Conservation (phyloP, 257 asterid species). For the Plantago major region DNA sequence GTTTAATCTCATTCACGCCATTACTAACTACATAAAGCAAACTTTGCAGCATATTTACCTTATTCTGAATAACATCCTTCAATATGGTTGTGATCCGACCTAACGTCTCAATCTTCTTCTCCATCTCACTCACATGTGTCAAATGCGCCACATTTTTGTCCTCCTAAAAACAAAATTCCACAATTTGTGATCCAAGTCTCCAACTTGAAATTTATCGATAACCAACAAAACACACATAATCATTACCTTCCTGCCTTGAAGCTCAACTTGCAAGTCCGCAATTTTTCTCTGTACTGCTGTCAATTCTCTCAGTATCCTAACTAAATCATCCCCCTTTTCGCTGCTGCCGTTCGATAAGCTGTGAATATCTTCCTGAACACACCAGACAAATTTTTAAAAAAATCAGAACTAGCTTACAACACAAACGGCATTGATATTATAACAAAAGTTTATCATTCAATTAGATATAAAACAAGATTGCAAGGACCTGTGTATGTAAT, state of each 20-base stretch:
- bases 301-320: conserved; percentile 82
- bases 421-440: conserved; percentile 1
- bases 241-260: conserved; percentile 93
- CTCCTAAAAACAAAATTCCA: conserved; percentile 43
- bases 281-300: conserved; percentile 87
- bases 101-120: conserved; percentile 86
- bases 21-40: background rate
- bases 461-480: background rate
- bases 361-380: conserved; percentile 70
- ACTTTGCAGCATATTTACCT: conserved; percentile 37
- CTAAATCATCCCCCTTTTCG: conserved; percentile 82
- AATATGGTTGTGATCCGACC: conserved; percentile 79
- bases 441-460: conserved; percentile 1
- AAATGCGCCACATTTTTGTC: conserved; percentile 94
- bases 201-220: conserved; percentile 6
- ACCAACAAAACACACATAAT: conserved; percentile 4
- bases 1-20: background rate
- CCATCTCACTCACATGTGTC: conserved; percentile 94
- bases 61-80: conserved; percentile 92
- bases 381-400: conserved; percentile 19
- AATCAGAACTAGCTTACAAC: background rate
- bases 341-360: conserved; percentile 43
- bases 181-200: conserved; percentile 4
- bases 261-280: conserved; percentile 97
- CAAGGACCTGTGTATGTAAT: too few species aligned